phyloP scores from a whole-genome alignment of 768 basidiomycete genomes.

The Boletus subparvulus region DNA sequence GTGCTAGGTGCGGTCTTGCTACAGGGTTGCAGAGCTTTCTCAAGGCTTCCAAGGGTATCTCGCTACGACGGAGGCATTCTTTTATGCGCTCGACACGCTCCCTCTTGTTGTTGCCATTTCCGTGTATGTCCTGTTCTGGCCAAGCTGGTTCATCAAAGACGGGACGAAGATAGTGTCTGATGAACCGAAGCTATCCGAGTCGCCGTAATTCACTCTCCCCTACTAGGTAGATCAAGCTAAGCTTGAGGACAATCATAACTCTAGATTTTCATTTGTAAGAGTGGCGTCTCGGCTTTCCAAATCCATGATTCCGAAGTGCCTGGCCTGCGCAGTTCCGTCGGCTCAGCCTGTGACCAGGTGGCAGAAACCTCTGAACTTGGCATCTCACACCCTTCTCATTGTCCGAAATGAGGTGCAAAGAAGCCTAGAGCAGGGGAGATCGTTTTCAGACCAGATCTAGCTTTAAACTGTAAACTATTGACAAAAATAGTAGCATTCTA shows the following conservation, averaged over 20 bases:
- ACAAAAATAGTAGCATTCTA: no score
- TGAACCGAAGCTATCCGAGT: constrained; percentile 29
- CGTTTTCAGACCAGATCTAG: no score
- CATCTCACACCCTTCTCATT: no score
- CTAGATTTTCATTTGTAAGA: not conserved
- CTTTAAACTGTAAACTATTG: no score
- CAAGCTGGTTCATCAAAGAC: constrained; percentile 49
- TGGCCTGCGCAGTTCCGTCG: not conserved
- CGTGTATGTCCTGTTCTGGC: constrained; percentile 64
- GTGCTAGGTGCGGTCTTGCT: constrained; percentile 60
- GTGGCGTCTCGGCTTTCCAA: not conserved
- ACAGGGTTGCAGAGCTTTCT: constrained; percentile 57
- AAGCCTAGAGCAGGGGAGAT: no score
- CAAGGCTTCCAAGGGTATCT: constrained; percentile 62
- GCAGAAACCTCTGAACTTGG: no score
- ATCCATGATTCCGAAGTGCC: not conserved
- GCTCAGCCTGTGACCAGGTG: not conserved
- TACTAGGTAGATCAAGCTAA: not conserved
- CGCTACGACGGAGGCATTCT: constrained; percentile 56
- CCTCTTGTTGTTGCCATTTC: constrained; percentile 62
- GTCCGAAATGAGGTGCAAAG: no score
- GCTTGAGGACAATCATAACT: not conserved
- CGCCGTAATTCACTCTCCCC: not conserved
- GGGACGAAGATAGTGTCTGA: no score
- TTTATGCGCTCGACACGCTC: constrained; percentile 67